A percentile compares a stretch with the other conserved stretches of the same genome.
phyloP scores from a whole-genome alignment of 164 flowering plant genomes.

The Nymphaea colorata region DNA sequence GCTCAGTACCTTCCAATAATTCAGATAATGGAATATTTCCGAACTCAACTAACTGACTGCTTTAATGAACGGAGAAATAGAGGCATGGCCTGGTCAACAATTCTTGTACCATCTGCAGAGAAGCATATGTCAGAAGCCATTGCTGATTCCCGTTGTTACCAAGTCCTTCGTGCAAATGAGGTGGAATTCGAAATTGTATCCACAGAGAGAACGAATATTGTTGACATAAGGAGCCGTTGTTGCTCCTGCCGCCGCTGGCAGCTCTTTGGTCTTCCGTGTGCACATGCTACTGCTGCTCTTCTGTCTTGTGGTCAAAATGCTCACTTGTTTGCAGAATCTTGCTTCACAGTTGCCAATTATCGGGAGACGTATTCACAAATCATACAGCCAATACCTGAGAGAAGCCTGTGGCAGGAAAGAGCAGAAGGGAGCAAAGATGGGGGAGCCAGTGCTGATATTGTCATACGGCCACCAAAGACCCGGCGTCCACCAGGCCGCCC shows the following conservation, averaged over 20 bases:
- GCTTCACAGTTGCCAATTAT: slow-evolving; percentile 43
- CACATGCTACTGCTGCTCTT: slow-evolving; percentile 96
- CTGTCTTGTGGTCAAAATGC: slow-evolving; percentile 60
- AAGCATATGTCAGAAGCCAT: slow-evolving; percentile 41
- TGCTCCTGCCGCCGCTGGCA: slow-evolving; percentile 97
- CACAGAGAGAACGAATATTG: slow-evolving; percentile 59
- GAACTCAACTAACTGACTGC: slow-evolving; percentile 36
- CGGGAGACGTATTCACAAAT: slow-evolving; percentile 38
- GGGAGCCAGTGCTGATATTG: slow-evolving; percentile 45
- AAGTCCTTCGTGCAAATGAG: slow-evolving; percentile 60
- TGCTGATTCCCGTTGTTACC: slow-evolving; percentile 45
- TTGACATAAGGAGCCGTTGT: slow-evolving; percentile 36
- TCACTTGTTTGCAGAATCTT: slow-evolving; percentile 43
- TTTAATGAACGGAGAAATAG: slow-evolving; percentile 28
- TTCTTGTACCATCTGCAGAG: slow-evolving; percentile 52
- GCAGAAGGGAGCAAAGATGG: slow-evolving; percentile 71
- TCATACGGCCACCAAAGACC: slow-evolving; percentile 76
- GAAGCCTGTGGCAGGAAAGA: slow-evolving; percentile 51
- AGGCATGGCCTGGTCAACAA: slow-evolving; percentile 32
- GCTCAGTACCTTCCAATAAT: slow-evolving; percentile 53
- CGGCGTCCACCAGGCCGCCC: slow-evolving; percentile 97
- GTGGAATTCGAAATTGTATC: slow-evolving; percentile 86
- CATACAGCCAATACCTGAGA: slow-evolving; percentile 43
- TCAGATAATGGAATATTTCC: slow-evolving; percentile 54
- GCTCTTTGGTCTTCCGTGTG: slow-evolving; percentile 89